Percentiles rank a stretch among this genome's conserved stretches.
phyloP scores from a whole-genome alignment of 1,139 yeast genomes.

The Protomyces pachydermus region DNA sequence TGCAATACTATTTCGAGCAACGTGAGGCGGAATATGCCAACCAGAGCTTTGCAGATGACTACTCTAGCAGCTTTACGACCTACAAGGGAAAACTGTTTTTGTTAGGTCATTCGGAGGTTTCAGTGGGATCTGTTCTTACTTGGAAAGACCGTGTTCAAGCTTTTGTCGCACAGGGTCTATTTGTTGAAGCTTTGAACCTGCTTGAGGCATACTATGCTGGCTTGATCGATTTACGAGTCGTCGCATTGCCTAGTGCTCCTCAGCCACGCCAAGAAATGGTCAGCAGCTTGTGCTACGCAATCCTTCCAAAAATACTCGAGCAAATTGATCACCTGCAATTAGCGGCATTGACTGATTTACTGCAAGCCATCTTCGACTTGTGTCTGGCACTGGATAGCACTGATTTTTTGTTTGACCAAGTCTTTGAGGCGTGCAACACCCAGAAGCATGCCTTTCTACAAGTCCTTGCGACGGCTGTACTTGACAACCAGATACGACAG shows the following conservation, averaged over 20 bases:
- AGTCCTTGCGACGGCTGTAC: conserved; percentile 50
- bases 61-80: conserved; percentile 41
- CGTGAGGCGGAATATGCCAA: conserved; percentile 28
- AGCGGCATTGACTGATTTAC: neutral
- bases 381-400: conserved; percentile 43
- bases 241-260: conserved; percentile 53
- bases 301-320: conserved; percentile 36
- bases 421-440: conserved; percentile 49
- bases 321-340: conserved; percentile 41
- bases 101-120: conserved; percentile 49
- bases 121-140: conserved; percentile 55
- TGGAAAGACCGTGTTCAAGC: conserved; percentile 68
- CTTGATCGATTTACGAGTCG: conserved; percentile 46
- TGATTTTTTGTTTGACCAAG: conserved; percentile 47
- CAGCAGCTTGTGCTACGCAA: conserved; percentile 48
- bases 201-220: conserved; percentile 55
- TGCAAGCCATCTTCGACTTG: conserved; percentile 39
- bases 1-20: conserved; percentile 34
- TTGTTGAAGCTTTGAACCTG: conserved; percentile 52
- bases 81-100: conserved; percentile 49
- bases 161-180: conserved; percentile 49
- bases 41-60: conserved; percentile 38
- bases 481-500: conserved; percentile 45
- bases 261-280: conserved; percentile 49
- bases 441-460: conserved; percentile 46